Percentiles rank a stretch among this genome's conserved stretches.
These are phyloP conservation scores for Sugiyamaella boreocaroliniensis DNA, from an alignment of 805 yeast genomes.

Conservation along the genomic window DNA sequence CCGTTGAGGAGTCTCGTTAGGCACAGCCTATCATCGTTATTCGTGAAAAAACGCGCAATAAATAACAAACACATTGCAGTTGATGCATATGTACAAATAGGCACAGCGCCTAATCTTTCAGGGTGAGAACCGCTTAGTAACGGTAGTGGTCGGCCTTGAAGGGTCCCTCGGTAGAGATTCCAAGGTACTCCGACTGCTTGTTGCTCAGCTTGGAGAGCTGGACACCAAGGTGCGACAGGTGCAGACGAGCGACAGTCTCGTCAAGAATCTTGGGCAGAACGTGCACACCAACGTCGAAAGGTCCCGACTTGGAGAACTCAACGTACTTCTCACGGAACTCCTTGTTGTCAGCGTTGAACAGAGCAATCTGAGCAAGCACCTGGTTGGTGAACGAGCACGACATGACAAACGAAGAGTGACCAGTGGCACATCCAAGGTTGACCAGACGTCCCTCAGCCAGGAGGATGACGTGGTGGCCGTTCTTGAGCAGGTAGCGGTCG, in stretches of 20 bases:
- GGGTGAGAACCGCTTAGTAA: constrained; percentile 50
- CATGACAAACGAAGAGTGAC: constrained; percentile 98
- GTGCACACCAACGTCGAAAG: constrained; percentile 89
- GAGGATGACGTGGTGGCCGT: constrained; percentile 89
- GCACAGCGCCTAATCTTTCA: not conserved
- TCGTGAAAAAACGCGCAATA: constrained; percentile 1
- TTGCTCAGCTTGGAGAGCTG: constrained; percentile 67
- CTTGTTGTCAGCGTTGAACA: constrained; percentile 80
- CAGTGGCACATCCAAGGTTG: constrained; percentile 99
- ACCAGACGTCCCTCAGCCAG: constrained; percentile 99
- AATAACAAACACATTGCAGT: constrained; percentile 21
- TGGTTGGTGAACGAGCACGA: constrained; percentile 99
- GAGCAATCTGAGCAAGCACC: constrained; percentile 97
- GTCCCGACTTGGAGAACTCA: constrained; percentile 89
- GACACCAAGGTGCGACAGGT: constrained; percentile 90
- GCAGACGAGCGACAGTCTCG: constrained; percentile 97
- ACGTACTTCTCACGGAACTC: constrained; percentile 73
- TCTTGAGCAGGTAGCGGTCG: constrained; percentile 86
- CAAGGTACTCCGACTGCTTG: constrained; percentile 90
- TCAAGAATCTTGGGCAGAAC: constrained; percentile 95
- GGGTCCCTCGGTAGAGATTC: constrained; percentile 89
- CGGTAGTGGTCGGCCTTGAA: constrained; percentile 98
- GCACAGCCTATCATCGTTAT: not conserved
- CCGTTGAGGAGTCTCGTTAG: not conserved
- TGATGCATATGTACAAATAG: constrained; percentile 24